These are phyloP conservation scores for Mycena belliarum DNA, from an alignment of 768 basidiomycete genomes.

Conservation along the genomic window DNA sequence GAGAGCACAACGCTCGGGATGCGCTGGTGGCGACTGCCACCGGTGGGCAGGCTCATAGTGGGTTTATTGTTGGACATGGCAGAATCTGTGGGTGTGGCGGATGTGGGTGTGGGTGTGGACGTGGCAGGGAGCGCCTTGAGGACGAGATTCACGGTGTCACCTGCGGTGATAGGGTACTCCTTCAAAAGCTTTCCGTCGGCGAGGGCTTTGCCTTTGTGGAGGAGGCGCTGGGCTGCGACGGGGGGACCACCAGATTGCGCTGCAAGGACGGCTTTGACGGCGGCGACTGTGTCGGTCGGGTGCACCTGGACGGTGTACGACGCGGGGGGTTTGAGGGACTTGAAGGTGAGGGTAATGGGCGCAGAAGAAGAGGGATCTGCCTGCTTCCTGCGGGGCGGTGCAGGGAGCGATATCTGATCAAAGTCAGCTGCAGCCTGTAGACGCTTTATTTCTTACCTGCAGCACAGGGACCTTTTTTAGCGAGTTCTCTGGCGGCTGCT, in stretches of 20 bases:
- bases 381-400: conserved; percentile 50
- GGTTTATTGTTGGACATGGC: too few relatives aligned
- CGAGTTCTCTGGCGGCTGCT: conserved; percentile 64
- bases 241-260: conserved; percentile 69
- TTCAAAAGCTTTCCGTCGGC: conserved; percentile 85
- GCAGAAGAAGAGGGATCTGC: conserved; percentile 27
- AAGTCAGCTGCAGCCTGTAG: neutral
- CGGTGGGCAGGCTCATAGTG: neutral
- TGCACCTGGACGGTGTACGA: conserved; percentile 72
- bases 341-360: conserved; percentile 75
- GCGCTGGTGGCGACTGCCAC: neutral
- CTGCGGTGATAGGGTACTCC: conserved; percentile 84
- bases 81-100: too few relatives aligned
- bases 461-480: conserved; percentile 72
- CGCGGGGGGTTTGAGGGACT: conserved; percentile 86
- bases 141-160: conserved; percentile 83
- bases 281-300: conserved; percentile 78
- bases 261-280: conserved; percentile 78
- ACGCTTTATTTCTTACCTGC: conserved; percentile 42
- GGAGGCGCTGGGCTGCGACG: conserved; percentile 77
- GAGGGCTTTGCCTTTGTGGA: conserved; percentile 94
- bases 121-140: conserved; percentile 72
- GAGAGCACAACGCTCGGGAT: too few relatives aligned
- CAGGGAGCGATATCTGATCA: conserved; percentile 57
- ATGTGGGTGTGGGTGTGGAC: conserved; percentile 16